Base-by-base conservation (phyloP, 139 green algal genomes). In the Picochlorum sp. region DNA sequence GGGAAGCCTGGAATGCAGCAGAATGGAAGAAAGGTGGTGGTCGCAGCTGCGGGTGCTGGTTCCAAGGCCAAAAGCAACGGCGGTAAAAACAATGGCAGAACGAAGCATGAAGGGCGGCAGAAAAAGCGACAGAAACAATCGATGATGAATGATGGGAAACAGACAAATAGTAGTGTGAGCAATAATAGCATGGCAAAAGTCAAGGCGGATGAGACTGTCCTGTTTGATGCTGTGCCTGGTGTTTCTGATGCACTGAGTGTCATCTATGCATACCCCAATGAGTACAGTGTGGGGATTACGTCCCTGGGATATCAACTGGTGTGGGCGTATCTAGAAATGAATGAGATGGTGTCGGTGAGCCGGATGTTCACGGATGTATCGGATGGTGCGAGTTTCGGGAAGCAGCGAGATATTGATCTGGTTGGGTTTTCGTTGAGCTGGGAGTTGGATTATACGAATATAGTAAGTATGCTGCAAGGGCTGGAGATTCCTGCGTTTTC, bases 181-280 rank as follows among this genome's bases (percentile, higher is more conserved):
- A 47, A 26, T 16, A 47, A 32, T 69, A 67, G 14, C 33, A 67
- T 63, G 29, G 55, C 28, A 26, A 36, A 16, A 53, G 20, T 55
- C 32, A 47, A 47, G 50, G 45, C 16, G 16, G 50, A 56, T 18
- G 50, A 47, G n/a, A 32, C 12, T 8, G 33, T 65, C 40, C 45
- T 70, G 33, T 30, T 74, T 54, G 9, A 55, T 39, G 1, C 36
- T 61, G 74, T 73, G 3, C 39, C 39, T 24, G 39, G 39, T 47
- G 22, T 8, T 47, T 16, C 39, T 12, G 39, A 47, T 47, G 39
- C 39, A 47, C 22, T 47, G 39, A 47, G 18, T 26, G 65, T 73
- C 18, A 50, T 81, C 13, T 81, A 81, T 33, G 73, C 73, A 10
- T 81, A 82, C 37, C 73, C 73, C 3, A 81, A 73, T 41, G 73